phyloP scores from a whole-genome alignment of 345 rosid genomes.

The Microthlaspi erraticum region DNA sequence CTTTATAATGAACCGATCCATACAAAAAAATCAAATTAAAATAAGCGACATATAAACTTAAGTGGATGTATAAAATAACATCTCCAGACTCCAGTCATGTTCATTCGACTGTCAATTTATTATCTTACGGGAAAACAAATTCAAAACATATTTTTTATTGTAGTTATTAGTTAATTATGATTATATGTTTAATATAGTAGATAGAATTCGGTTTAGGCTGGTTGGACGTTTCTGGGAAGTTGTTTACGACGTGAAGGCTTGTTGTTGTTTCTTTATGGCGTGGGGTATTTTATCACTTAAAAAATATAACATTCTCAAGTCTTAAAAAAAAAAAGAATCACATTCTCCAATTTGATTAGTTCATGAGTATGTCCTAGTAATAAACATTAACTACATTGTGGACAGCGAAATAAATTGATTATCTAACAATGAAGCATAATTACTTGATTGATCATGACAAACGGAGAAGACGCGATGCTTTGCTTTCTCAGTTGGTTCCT shows the following conservation, averaged over 20 bases:
- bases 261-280: slow-evolving; percentile 46
- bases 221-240: slow-evolving; percentile 42
- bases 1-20: no score
- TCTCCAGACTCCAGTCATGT: no score
- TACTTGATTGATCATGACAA: slow-evolving; percentile 1
- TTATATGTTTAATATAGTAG: slow-evolving; percentile 4
- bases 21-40: no score
- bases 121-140: no score
- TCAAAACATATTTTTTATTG: neutral
- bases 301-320: slow-evolving; percentile 23
- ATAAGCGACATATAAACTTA: no score
- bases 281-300: slow-evolving; percentile 34
- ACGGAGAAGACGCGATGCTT: slow-evolving; percentile 32
- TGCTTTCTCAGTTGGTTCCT: slow-evolving; percentile 10
- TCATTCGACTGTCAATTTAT: no score
- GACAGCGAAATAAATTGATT: neutral
- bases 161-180: neutral
- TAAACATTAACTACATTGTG: neutral
- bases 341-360: slow-evolving; percentile 2
- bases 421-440: slow-evolving; percentile 1
- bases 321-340: no score
- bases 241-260: slow-evolving; percentile 41
- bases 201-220: slow-evolving; percentile 31
- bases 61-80: no score
- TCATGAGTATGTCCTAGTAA: neutral